Evolutionary conservation across 257 asterid species (phyloP), one percentile per base, ranked within the genome.

Genomic region (Solanum bulbocastanum): DNA sequence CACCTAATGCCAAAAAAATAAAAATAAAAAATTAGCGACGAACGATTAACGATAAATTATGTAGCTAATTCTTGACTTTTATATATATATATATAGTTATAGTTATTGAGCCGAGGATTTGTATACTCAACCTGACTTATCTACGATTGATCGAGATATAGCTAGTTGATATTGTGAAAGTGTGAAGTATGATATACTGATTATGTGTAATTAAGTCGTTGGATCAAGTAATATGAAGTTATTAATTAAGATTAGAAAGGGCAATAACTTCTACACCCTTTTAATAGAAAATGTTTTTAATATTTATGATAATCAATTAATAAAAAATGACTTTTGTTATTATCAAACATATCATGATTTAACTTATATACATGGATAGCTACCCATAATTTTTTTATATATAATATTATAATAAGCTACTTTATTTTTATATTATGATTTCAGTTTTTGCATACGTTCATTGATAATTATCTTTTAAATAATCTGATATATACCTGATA

Each of bases 401-500:
- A 20, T 58, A 20, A 22, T 58, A 58, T 3, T 20, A 1, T 58
- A 58, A 58, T 20, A 1, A 58, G 0, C 3, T 62, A 3, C 5
- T 62, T 23, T 25, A 23, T 3, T 23, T 23, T 62, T 60, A 23
- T 60, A 23, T 2, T 23, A 23, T 62, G 10, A 1, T n/a, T n/a
- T 62, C 1, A 62, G 0, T 62, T 62, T 62, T 60, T 23, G 0
- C 10, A 22, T 4, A 62, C 3, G 1, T 62, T 0, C 1, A 35
- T 0, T 72, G 3, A 35, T 74, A 22, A 10, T 5, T 74, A 74
- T 74, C 10, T 74, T 74, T 74, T 74, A 22, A 2, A 10, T 3
- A 8, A 74, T 22, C 1, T 74, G 52, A 37, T 36, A 36, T 4
- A 20, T 91, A 94, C 98, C 98, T 25, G 98, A 94, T 89, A 94